Evolutionary conservation across 208 protist genomes (phyloP), one percentile per base, ranked within the genome.

Genomic region (Kentomonas sorsogonicus): DNA sequence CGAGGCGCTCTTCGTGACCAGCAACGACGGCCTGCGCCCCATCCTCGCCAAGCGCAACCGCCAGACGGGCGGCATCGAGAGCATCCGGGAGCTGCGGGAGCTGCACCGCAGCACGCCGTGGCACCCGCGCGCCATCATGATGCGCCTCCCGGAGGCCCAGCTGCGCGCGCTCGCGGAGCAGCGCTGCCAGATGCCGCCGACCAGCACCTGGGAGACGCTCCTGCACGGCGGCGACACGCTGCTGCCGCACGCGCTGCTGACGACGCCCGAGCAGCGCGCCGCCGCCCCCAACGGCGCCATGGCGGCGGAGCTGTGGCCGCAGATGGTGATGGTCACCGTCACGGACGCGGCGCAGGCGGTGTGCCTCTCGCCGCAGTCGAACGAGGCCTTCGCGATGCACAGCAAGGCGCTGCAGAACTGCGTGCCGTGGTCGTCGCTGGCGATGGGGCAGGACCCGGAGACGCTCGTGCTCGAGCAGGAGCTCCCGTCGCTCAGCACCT

Each of bases 11-110:
- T 72, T 93, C 55, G 61, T 93, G 16, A 88, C 77, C 15, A 86
- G 69, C 60, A 52, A 69, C 30, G 72, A 69, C 46, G 75, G 64
- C 36, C 69, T 86, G 16, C 67, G 69, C 0, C 86, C 86, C 5
- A 69, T 89, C 16, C 60, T 93, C 40, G 72, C 81, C 25, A 80
- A 83, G 58, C 78, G 86, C 22, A 83, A 77, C 56, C 82, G 77
- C 15, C 59, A 78, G 53, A 73, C 74, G 5, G 64, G 86, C 38
- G 73, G 66, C 38, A 74, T 93, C 30, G 77, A 87, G 57, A 82
- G 69, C 66, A 78, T 86, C 31, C 67, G 66, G 43, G 79, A 85
- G 62, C 71, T 93, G 55, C 66, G 70, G 25, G 79, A 93, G 60
- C 51, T 93, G 20, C 73, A 53, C 43, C 60, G 55, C 10, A 62